Base-by-base conservation (phyloP, 495 filamentous ascomycete genomes). In the Parathielavia hyrcaniae region DNA sequence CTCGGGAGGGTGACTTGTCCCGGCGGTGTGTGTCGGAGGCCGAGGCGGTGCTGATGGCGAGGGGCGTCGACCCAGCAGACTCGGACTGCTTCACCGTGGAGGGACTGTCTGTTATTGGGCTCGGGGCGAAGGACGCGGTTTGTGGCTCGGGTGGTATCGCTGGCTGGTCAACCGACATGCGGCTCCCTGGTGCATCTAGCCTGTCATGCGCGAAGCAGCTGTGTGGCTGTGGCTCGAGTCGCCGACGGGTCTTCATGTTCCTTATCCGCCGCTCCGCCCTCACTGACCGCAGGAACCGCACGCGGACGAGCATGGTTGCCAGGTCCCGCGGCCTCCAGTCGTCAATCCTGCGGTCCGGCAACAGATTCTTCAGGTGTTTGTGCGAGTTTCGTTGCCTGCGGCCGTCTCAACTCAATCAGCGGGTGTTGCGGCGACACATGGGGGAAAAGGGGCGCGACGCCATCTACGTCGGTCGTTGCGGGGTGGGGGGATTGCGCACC, bases 261-360 rank as follows among this genome's bases (percentile, higher is more conserved):
- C 61, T 59, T 41, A 61, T 54, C 45, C 68, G 61, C 30, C 66
- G 60, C 48, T 70, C 66, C 3, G 57, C 59, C 43, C 61, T 52
- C 3, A 70, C 60, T 7, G 68, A 70, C 38, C 68, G 45, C 49
- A 70, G 50, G 46, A 69, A 70, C 12, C 66, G 68, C 44, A 70
- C 64, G 23, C 68, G 64, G 8, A 67, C 41, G 32, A 62, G 58
- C 68, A 70, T 70, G 20, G 68, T 65, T 2, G 58, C 51, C 30
- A 67, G 55, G 39, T 70, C 68, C 40, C 68, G 50, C 16, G 68
- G 68, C 57, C 68, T 54, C 68, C 68, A 70, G 46, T 70, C 68
- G 57, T 70, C 68, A 46, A 70, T 70, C 43, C 68, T 59, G 41
- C 68, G 66, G 40, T 70, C 68, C n/a, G 68, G 68, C 16, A 70